These are phyloP conservation scores for Pyrenula massariospora DNA, from an alignment of 495 filamentous ascomycete species.

Conservation along the genomic window DNA sequence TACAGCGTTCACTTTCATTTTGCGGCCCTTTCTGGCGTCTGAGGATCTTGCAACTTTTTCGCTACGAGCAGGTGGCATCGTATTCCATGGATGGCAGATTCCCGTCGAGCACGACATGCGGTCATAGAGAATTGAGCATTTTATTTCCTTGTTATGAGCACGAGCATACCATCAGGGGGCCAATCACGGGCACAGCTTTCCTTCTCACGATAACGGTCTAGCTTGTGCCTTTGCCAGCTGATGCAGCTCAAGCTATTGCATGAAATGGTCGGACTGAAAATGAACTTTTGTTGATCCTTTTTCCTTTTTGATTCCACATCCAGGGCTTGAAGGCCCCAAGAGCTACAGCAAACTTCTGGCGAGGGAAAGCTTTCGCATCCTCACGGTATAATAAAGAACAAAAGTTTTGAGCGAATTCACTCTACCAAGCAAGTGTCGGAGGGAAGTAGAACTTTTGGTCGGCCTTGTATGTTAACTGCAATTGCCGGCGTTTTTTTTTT, in stretches of 20 bases:
- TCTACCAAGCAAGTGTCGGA: neutral
- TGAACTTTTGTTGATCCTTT: no score
- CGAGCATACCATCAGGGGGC: neutral
- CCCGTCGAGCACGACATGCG: neutral
- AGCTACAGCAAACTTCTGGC: neutral
- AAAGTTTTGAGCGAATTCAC: neutral
- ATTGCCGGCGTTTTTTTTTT: neutral
- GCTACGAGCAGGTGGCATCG: constrained; percentile 1
- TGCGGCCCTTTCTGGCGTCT: constrained; percentile 8
- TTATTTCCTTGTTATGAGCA: neutral
- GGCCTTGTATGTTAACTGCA: neutral
- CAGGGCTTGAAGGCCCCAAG: no score
- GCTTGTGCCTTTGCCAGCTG: no score
- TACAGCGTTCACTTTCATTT: constrained; percentile 6
- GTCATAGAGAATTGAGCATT: neutral
- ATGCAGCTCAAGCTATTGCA: no score
- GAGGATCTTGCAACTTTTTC: constrained; percentile 5
- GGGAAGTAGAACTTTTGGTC: neutral
- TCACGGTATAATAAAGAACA: neutral
- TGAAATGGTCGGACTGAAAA: no score
- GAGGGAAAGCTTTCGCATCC: neutral
- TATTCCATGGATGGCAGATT: neutral
- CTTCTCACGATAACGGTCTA: neutral
- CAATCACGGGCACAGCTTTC: neutral
- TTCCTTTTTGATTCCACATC: no score